phyloP scores from a whole-genome alignment of 2,329 filamentous ascomycete genomes.

The Stagonosporopsis vannaccii region DNA sequence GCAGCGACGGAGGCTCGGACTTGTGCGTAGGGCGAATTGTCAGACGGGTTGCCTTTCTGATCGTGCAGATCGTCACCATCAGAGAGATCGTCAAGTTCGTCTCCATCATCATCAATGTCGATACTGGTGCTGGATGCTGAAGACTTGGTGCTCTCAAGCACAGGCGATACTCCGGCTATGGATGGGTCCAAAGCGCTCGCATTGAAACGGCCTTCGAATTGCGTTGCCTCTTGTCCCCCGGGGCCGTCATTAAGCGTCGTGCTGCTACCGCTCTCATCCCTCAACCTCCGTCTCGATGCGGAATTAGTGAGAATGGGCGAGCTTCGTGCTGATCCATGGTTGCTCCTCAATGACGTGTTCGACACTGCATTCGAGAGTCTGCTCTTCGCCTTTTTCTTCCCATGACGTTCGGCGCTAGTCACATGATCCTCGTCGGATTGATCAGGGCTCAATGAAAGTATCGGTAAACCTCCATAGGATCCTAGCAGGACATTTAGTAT shows the following conservation, averaged over 20 bases:
- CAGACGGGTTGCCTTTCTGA: conserved; percentile 59
- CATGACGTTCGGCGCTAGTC: conserved; percentile 29
- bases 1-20: conserved; percentile 81
- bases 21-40: conserved; percentile 79
- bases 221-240: conserved; percentile 37
- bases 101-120: conserved; percentile 35
- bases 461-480: conserved; percentile 66
- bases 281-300: conserved; percentile 36
- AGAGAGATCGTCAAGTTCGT: conserved; percentile 37
- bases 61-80: conserved; percentile 48
- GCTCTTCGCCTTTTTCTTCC: conserved; percentile 45
- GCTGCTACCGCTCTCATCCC: conserved; percentile 35
- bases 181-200: conserved; percentile 35
- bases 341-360: conserved; percentile 20
- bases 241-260: conserved; percentile 34
- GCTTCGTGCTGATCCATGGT: conserved; percentile 27
- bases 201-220: conserved; percentile 46
- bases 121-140: conserved; percentile 40
- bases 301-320: conserved; percentile 28
- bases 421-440: conserved; percentile 47
- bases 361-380: conserved; percentile 38
- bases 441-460: conserved; percentile 50
- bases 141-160: conserved; percentile 36
- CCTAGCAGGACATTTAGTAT: conserved; percentile 42
- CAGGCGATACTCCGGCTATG: conserved; percentile 27